phyloP scores from a whole-genome alignment of 345 rosid species.

The Eucalyptus shirleyi region DNA sequence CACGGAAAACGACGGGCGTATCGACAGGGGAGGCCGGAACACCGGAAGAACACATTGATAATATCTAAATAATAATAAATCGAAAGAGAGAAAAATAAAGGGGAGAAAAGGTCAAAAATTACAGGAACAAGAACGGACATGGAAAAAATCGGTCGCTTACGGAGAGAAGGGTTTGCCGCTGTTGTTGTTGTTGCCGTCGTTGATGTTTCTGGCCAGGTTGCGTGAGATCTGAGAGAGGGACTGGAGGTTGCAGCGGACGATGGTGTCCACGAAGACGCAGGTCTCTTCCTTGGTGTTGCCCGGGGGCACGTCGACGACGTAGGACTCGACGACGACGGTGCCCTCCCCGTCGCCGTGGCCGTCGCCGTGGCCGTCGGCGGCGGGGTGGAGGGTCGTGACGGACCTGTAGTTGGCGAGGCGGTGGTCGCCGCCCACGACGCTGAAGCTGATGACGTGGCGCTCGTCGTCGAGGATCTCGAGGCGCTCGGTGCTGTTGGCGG shows the following conservation, averaged over 20 bases:
- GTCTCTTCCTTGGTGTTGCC: constrained; percentile 84
- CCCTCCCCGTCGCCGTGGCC: constrained; percentile 15
- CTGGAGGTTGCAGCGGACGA: constrained; percentile 73
- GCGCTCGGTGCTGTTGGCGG: constrained; percentile 33
- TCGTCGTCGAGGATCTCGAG: constrained; percentile 54
- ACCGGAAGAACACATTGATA: not conserved
- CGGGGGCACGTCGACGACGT: constrained; percentile 72
- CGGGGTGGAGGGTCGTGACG: constrained; percentile 38
- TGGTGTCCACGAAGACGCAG: constrained; percentile 56
- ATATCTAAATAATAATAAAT: not conserved
- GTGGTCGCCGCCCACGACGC: constrained; percentile 52
- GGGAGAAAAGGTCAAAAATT: not conserved
- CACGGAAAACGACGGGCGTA: constrained; percentile 12
- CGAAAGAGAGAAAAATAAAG: not conserved
- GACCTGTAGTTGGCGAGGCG: constrained; percentile 44
- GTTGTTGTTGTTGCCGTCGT: not conserved
- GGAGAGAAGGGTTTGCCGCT: not conserved
- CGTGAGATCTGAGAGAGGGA: constrained; percentile 61
- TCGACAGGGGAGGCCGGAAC: not conserved
- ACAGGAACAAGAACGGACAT: not conserved
- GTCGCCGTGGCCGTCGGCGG: constrained; percentile 11
- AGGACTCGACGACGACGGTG: constrained; percentile 82
- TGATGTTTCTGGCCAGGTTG: constrained; percentile 12
- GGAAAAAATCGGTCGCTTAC: not conserved
- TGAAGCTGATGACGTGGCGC: constrained; percentile 41